Base-by-base conservation (phyloP, 2,329 filamentous ascomycete species). In the Lasiodiplodia gonubiensis region DNA sequence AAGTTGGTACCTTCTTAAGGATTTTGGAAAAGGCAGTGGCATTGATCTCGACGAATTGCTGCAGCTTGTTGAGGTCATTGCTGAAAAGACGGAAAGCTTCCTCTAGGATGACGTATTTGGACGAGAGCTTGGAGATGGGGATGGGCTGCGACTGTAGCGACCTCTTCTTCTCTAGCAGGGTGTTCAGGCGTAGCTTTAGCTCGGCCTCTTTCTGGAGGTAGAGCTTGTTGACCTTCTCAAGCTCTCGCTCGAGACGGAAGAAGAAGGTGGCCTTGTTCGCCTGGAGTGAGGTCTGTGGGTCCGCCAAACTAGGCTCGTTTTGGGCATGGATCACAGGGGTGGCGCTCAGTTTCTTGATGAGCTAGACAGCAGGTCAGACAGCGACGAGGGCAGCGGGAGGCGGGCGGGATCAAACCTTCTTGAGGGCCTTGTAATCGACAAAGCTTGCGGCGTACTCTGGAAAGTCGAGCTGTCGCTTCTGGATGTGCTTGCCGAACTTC, bases 401-500 rank as follows among this genome's bases (percentile, higher is more conserved):
- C n/a, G 25, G 63, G 67, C 67, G 66, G 67, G 67, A 46, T 68
- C 81, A 70, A 78, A 97, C 95, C 92, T 98, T 98, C 82, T 99
- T 99, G 74, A 99, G 86, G 69, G 93, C 94, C 84, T 99, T 99
- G 85, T 99, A 99, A 82, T 99, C 97, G 74, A 98, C 94, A 79
- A 99, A 99, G 82, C 94, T 97, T 71, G 94, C 93, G 70, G 95
- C 94, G 90, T 99, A 99, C 87, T 99, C 95, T 69, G 95, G 95
- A 69, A 99, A 94, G 80, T 99, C 95, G 76, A 99, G 92, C 86
- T 99, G 95, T 79, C 94, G 91, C 85, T 97, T 97, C 85, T 98
- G 95, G 73, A 99, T 97, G 80, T 97, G 93, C 86, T 99, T 99
- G 81, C 95, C 95, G 85, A 99, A 99, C 88, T 99, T 99, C 95